These are phyloP conservation scores for Scortechinia acanthostroma DNA, from an alignment of 2,329 filamentous ascomycete species.

Conservation along the genomic window DNA sequence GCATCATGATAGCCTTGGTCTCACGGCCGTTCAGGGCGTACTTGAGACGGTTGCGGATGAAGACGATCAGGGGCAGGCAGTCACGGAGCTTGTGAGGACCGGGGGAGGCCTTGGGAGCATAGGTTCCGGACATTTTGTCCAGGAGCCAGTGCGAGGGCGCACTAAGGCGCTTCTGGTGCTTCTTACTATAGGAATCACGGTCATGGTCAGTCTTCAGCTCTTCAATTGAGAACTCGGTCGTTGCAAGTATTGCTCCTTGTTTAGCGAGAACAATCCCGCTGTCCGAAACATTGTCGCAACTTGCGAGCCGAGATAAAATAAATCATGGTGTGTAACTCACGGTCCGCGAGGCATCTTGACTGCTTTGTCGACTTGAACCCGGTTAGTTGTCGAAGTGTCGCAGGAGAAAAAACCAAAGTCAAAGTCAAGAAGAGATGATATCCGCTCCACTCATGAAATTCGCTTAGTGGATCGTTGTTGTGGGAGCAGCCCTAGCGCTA, in stretches of 20 bases:
- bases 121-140: slow-evolving; percentile 96
- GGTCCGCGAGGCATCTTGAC: slow-evolving; percentile 2
- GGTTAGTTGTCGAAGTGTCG: neutral
- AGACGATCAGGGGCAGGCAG: slow-evolving; percentile 97
- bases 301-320: no score
- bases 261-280: no score
- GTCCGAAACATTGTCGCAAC: no score
- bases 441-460: no score
- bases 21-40: slow-evolving; percentile 98
- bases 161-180: slow-evolving; percentile 99
- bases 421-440: neutral
- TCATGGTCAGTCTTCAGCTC: no score
- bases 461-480: neutral
- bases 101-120: slow-evolving; percentile 63
- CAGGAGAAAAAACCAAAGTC: neutral
- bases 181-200: slow-evolving; percentile 56
- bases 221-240: no score
- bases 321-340: slow-evolving; percentile 1
- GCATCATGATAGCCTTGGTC: slow-evolving; percentile 96
- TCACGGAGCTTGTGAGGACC: slow-evolving; percentile 99
- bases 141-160: slow-evolving; percentile 99
- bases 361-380: neutral
- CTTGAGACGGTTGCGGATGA: slow-evolving; percentile 91
- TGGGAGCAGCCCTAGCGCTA: neutral
- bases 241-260: neutral